Evolutionary conservation across 2,329 filamentous ascomycete genomes (phyloP), one percentile per base, ranked within the genome.

Genomic region (Aureobasidium leucospermi): DNA sequence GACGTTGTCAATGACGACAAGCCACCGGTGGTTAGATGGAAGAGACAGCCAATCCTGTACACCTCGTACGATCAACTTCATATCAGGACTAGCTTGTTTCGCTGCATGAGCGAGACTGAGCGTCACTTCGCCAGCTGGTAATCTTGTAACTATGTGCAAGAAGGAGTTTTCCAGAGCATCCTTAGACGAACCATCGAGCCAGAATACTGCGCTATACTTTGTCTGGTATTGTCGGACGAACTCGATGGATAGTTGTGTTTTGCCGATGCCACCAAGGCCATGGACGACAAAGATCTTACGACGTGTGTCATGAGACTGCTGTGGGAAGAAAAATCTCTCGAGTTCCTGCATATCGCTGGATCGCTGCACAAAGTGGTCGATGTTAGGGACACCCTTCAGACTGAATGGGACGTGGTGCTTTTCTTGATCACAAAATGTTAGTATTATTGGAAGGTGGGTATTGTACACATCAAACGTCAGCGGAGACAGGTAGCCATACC

Each of bases 201-300:
- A 73, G 62, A 73, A 69, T 45, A 73, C 62, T 10, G 68, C 66
- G 51, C 62, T 68, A 59, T 70, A 72, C 6, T 39, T 45, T 16
- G 52, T 45, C 45, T 63, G 32, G 53, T 71, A 63, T 43, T 52
- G 61, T 59, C 61, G 60, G 11, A 63, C 65, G 60, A 67, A 69
- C 51, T 66, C 58, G 19, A 63, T 53, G 6, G 48, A 63, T 16
- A 70, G 59, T 56, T 69, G 66, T 6, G 69, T 70, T 61, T 71
- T 70, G 15, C 69, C 68, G 9, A 69, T 67, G 2, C 69, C 67
- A 13, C 67, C 67, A 38, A 68, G 61, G 16, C 69, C 67, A 58
- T 67, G 60, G 31, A 71, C 51, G 4, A 68, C 63, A 38, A 67
- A 61, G 28, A 59, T 52, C 57, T 63, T 66, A 36, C 9, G 64